Conservation (phyloP, 2,329 filamentous ascomycete species). For the Fusarium tanahbumbuense region DNA sequence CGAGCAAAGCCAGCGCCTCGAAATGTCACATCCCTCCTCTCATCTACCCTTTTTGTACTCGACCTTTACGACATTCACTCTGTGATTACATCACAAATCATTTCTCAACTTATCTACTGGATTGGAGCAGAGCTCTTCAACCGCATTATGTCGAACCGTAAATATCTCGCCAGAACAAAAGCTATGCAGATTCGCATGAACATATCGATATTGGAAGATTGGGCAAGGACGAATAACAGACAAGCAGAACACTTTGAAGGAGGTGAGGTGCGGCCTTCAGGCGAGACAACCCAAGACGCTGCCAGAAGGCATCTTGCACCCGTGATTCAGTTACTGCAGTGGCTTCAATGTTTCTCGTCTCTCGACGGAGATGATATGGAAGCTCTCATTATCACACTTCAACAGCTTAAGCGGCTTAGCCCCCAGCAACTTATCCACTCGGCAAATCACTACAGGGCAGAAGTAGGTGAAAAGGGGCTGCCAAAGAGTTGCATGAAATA, state of each 20-base stretch:
- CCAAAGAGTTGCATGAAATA: conserved; percentile 91
- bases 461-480: conserved; percentile 93
- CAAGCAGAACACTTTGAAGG: conserved; percentile 96
- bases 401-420: conserved; percentile 86
- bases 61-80: conserved; percentile 99
- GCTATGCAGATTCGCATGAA: conserved; percentile 99
- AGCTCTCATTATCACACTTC: conserved; percentile 85
- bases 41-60: conserved; percentile 94
- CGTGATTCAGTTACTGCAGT: conserved; percentile 93
- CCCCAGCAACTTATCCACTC: conserved; percentile 92
- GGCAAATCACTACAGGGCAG: conserved; percentile 90
- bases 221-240: conserved; percentile 92
- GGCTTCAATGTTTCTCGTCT: conserved; percentile 97
- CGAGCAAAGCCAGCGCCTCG: conserved; percentile 91
- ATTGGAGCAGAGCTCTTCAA: conserved; percentile 97
- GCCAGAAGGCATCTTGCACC: conserved; percentile 87
- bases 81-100: conserved; percentile 90
- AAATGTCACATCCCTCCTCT: conserved; percentile 94
- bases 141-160: conserved; percentile 94
- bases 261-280: conserved; percentile 84
- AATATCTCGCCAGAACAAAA: conserved; percentile 94
- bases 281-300: conserved; percentile 87
- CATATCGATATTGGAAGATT: conserved; percentile 92
- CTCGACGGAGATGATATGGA: conserved; percentile 87
- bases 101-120: conserved; percentile 96